Evolutionary conservation across 495 filamentous ascomycete genomes (phyloP).

Genomic region (Viridothelium virens): DNA sequence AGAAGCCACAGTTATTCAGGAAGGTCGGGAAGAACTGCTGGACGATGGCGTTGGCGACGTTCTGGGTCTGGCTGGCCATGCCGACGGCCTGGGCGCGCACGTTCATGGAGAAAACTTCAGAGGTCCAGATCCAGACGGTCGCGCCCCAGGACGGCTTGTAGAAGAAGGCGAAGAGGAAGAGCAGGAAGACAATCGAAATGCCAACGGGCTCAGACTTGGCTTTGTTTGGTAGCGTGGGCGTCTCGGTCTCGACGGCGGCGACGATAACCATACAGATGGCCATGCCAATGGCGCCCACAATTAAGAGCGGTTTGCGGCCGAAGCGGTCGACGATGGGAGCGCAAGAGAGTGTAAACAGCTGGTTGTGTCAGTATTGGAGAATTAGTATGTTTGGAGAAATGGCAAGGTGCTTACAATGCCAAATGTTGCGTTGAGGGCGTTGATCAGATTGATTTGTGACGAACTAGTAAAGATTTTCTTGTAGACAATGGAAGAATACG

Average conservation of each 20-base stretch:
- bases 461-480: constrained; percentile 52
- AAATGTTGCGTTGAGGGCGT: constrained; percentile 36
- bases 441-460: constrained; percentile 26
- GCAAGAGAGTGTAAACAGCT: constrained; percentile 28
- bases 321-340: constrained; percentile 43
- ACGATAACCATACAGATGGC: constrained; percentile 40
- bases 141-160: constrained; percentile 65
- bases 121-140: constrained; percentile 60
- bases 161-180: constrained; percentile 61
- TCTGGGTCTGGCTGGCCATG: constrained; percentile 59
- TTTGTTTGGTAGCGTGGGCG: constrained; percentile 40
- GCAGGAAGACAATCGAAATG: constrained; percentile 54
- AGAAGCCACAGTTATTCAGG: constrained; percentile 49
- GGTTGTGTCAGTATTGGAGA: not conserved
- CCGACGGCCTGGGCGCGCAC: constrained; percentile 60
- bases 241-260: constrained; percentile 34
- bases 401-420: constrained; percentile 24
- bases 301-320: constrained; percentile 51
- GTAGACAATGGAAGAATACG: constrained; percentile 57
- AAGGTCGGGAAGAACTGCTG: constrained; percentile 63
- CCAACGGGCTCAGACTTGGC: constrained; percentile 50
- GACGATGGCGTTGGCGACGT: constrained; percentile 57
- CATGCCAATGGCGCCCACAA: constrained; percentile 52
- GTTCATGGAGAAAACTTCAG: constrained; percentile 60
- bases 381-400: not conserved